Evolutionary conservation across 805 yeast species (phyloP).

Genomic region (Priceomyces haplophilus): DNA sequence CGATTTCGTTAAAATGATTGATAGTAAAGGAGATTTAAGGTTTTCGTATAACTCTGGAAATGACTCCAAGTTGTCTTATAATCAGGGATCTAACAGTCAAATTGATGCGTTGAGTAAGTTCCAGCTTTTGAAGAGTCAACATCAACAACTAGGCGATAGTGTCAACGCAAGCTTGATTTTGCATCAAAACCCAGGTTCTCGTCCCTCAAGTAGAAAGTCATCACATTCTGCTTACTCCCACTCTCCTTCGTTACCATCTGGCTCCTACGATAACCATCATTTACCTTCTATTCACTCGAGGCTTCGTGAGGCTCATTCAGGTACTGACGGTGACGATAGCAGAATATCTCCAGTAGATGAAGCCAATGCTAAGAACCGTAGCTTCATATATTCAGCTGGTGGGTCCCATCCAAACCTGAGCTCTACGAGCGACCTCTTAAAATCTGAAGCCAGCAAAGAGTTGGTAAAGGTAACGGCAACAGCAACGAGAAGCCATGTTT

Average conservation of each 20-base stretch:
- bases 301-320: slow-evolving; percentile 21
- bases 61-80: slow-evolving; percentile 9
- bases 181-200: slow-evolving; percentile 22
- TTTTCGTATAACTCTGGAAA: slow-evolving; percentile 18
- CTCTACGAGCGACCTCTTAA: slow-evolving; percentile 10
- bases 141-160: slow-evolving; percentile 55
- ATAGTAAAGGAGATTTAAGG: slow-evolving; percentile 55
- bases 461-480: slow-evolving; percentile 22
- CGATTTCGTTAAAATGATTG: slow-evolving; percentile 70
- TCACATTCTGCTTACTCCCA: slow-evolving; percentile 29
- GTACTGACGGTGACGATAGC: slow-evolving; percentile 5
- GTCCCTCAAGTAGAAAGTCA: slow-evolving; percentile 26
- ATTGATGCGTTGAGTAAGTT: slow-evolving; percentile 50
- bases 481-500: slow-evolving; percentile 14
- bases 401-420: not conserved
- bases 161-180: slow-evolving; percentile 48
- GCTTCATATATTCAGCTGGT: slow-evolving; percentile 1
- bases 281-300: slow-evolving; percentile 34
- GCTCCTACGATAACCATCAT: slow-evolving; percentile 25
- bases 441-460: slow-evolving; percentile 14
- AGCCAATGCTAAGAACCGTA: slow-evolving; percentile 1
- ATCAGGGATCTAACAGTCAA: slow-evolving; percentile 19
- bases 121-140: slow-evolving; percentile 50
- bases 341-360: not conserved
- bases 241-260: slow-evolving; percentile 16